Conservation (phyloP, 2,329 filamentous ascomycete genomes). For the Hypoxylon sp. region DNA sequence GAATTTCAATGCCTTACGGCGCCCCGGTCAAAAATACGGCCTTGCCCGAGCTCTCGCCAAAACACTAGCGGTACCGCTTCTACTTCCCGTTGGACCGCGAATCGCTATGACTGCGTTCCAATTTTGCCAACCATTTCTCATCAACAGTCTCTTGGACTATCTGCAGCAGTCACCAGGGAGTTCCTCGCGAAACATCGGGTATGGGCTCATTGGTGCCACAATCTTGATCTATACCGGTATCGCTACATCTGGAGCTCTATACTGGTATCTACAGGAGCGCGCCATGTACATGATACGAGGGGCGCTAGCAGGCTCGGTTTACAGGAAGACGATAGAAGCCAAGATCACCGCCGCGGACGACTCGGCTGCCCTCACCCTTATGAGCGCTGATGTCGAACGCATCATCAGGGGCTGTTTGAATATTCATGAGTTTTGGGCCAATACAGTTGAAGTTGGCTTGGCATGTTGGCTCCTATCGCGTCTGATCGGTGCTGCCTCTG, state of each 20-base stretch:
- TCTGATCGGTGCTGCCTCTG: conserved; percentile 60
- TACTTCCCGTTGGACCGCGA: conserved; percentile 40
- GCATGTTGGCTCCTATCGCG: conserved; percentile 61
- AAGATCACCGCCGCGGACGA: conserved; percentile 36
- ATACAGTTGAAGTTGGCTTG: conserved; percentile 56
- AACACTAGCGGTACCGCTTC: conserved; percentile 17
- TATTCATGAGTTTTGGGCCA: conserved; percentile 58
- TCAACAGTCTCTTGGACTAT: conserved; percentile 49
- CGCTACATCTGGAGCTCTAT: conserved; percentile 54
- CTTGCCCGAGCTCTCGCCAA: conserved; percentile 17
- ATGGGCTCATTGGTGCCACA: conserved; percentile 58
- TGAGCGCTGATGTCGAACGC: conserved; percentile 61
- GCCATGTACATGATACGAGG: conserved; percentile 48
- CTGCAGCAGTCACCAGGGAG: conserved; percentile 42
- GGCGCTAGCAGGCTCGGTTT: conserved; percentile 49
- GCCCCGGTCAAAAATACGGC: conserved; percentile 13
- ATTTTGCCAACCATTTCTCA: conserved; percentile 53
- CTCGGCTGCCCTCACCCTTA: conserved; percentile 59
- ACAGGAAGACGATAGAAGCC: conserved; percentile 47
- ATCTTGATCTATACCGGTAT: conserved; percentile 57
- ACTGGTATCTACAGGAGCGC: conserved; percentile 54
- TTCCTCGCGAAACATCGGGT: conserved; percentile 49
- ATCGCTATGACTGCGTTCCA: conserved; percentile 47
- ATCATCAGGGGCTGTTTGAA: conserved; percentile 51
- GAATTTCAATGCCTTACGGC: not conserved